Evolutionary conservation across 2,329 filamentous ascomycete genomes (phyloP).

Genomic region (Calonectria multiphialidica): DNA sequence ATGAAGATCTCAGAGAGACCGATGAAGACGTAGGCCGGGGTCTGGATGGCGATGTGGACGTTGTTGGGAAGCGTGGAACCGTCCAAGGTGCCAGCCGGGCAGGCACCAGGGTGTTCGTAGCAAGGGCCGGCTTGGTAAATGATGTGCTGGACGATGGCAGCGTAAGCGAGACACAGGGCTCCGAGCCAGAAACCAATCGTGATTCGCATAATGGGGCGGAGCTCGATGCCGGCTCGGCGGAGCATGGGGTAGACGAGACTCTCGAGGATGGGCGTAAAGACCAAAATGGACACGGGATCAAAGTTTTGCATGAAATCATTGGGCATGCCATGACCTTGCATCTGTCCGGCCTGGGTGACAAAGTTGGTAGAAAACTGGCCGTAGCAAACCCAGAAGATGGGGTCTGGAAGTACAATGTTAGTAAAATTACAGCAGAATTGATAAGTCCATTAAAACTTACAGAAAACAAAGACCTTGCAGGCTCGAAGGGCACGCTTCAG

Average conservation of each 20-base stretch:
- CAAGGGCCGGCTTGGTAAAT: slow-evolving; percentile 69
- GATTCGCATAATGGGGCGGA: slow-evolving; percentile 76
- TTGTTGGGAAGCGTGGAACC: slow-evolving; percentile 52
- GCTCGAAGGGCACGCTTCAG: slow-evolving; percentile 75
- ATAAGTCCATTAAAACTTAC: slow-evolving; percentile 29
- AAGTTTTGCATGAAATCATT: slow-evolving; percentile 80
- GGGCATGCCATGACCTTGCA: slow-evolving; percentile 72
- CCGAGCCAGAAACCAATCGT: slow-evolving; percentile 71
- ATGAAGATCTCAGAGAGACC: slow-evolving; percentile 72
- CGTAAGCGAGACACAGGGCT: slow-evolving; percentile 68
- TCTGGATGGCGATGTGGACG: slow-evolving; percentile 67
- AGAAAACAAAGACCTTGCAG: slow-evolving; percentile 78
- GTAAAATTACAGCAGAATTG: too few relatives aligned
- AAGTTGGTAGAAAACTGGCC: slow-evolving; percentile 77
- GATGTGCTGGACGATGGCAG: slow-evolving; percentile 69
- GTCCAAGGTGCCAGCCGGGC: slow-evolving; percentile 48
- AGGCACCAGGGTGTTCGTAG: slow-evolving; percentile 57
- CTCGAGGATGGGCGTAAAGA: slow-evolving; percentile 76
- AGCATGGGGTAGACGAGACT: slow-evolving; percentile 71
- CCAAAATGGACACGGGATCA: slow-evolving; percentile 74
- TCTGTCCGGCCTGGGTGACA: slow-evolving; percentile 69
- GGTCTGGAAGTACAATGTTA: slow-evolving; percentile 48
- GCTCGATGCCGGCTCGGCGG: slow-evolving; percentile 67
- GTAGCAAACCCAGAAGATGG: slow-evolving; percentile 77
- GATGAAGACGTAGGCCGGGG: slow-evolving; percentile 68